phyloP scores from a whole-genome alignment of 2,329 filamentous ascomycete genomes.

The Trichoderma aggressivum region DNA sequence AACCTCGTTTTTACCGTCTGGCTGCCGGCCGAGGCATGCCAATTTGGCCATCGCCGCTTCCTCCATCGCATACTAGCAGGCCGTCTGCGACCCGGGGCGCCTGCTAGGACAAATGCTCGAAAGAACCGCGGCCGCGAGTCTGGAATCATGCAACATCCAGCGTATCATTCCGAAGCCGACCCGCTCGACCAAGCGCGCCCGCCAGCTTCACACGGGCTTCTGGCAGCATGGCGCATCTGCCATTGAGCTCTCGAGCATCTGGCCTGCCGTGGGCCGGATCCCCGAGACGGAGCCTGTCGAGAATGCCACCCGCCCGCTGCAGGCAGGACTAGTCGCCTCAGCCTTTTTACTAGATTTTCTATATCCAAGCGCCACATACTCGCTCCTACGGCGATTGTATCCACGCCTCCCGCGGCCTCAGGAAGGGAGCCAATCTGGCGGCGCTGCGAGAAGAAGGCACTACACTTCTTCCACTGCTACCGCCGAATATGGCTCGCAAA shows the following conservation, averaged over 20 bases:
- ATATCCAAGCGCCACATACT: slow-evolving; percentile 46
- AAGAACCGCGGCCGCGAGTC: slow-evolving; percentile 52
- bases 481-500: slow-evolving; percentile 10
- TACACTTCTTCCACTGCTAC: slow-evolving; percentile 28
- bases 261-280: slow-evolving; percentile 31
- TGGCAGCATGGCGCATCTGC: slow-evolving; percentile 54
- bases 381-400: slow-evolving; percentile 41
- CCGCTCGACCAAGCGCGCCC: slow-evolving; percentile 37
- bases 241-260: slow-evolving; percentile 45
- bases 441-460: slow-evolving; percentile 25
- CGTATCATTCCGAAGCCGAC: slow-evolving; percentile 44
- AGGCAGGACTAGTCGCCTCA: slow-evolving; percentile 41
- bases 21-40: slow-evolving; percentile 17
- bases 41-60: neutral
- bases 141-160: slow-evolving; percentile 56
- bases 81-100: neutral
- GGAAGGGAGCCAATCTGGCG: slow-evolving; percentile 18
- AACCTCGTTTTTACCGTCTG: neutral
- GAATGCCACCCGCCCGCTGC: slow-evolving; percentile 24
- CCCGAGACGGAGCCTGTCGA: slow-evolving; percentile 19
- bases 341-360: slow-evolving; percentile 54
- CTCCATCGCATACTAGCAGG: slow-evolving; percentile 6
- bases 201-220: slow-evolving; percentile 48
- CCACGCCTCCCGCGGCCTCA: slow-evolving; percentile 28
- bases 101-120: slow-evolving; percentile 49